phyloP scores from a whole-genome alignment of 331 rosid genomes.

The Cucumis variabilis region DNA sequence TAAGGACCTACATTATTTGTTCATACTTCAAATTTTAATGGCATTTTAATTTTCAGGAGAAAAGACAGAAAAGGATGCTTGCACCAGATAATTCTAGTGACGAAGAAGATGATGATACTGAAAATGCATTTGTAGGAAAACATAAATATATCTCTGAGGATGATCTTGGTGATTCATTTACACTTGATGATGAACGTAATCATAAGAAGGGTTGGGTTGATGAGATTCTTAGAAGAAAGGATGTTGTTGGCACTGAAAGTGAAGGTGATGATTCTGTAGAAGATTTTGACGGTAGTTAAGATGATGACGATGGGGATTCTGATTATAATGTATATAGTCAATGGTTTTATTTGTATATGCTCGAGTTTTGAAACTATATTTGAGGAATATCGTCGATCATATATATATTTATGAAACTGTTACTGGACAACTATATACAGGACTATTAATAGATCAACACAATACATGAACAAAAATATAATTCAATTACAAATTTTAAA shows the following conservation, averaged over 20 bases:
- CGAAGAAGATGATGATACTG: slow-evolving; percentile 70
- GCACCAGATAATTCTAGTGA: slow-evolving; percentile 77
- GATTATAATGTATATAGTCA: too few species aligned
- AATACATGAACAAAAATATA: too few species aligned
- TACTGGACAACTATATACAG: too few species aligned
- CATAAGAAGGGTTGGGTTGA: slow-evolving; percentile 86
- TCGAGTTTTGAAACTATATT: too few species aligned
- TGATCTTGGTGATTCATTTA: slow-evolving; percentile 93
- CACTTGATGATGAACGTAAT: slow-evolving; percentile 56
- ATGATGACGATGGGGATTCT: slow-evolving; percentile 57
- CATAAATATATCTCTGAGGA: slow-evolving; percentile 81
- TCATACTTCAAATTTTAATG: neutral
- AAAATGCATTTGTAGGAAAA: slow-evolving; percentile 54
- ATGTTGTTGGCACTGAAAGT: slow-evolving; percentile 58
- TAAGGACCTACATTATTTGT: neutral
- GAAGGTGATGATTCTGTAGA: slow-evolving; percentile 66
- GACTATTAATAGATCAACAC: too few species aligned
- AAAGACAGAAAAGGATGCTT: slow-evolving; percentile 84
- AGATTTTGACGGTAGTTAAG: slow-evolving; percentile 53
- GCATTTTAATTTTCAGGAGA: slow-evolving; percentile 59
- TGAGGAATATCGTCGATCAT: too few species aligned
- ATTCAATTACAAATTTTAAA: too few species aligned
- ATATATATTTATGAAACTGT: too few species aligned
- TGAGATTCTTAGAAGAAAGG: slow-evolving; percentile 69
- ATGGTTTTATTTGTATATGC: too few species aligned